A percentile compares a stretch with the other conserved stretches of the same genome.
phyloP scores from a whole-genome alignment of 2,329 filamentous ascomycete genomes.

The Aspergillus calidoustus region DNA sequence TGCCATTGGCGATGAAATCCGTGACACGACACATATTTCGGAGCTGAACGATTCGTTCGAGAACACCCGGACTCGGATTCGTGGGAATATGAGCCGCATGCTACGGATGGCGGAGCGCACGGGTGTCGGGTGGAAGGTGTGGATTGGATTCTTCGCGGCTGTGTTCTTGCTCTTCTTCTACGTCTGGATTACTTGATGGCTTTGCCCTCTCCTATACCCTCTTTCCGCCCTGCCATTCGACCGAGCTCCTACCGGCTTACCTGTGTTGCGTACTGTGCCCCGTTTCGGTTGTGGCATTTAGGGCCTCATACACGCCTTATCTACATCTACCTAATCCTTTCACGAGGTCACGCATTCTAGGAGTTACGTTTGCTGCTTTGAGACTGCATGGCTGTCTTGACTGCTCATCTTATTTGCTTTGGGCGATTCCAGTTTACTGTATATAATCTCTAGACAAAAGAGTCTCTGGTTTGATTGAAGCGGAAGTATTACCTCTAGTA shows the following conservation, averaged over 20 bases:
- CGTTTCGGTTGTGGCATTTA: neutral
- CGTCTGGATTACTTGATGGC: slow-evolving; percentile 79
- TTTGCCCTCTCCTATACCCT: neutral
- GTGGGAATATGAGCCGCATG: slow-evolving; percentile 97
- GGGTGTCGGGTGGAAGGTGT: slow-evolving; percentile 94
- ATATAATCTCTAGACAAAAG: slow-evolving; percentile 10
- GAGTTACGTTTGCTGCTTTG: neutral
- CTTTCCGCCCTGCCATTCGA: neutral
- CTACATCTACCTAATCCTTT: slow-evolving; percentile 2
- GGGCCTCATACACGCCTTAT: neutral
- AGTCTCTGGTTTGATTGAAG: neutral
- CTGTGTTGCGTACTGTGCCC: neutral
- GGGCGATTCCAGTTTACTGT: neutral
- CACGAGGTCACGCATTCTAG: slow-evolving; percentile 8
- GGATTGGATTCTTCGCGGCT: slow-evolving; percentile 84
- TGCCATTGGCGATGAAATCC: slow-evolving; percentile 93
- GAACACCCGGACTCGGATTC: slow-evolving; percentile 75
- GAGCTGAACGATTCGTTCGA: slow-evolving; percentile 98
- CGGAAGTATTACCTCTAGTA: too few relatives aligned
- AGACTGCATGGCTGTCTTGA: neutral
- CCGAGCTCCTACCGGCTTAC: neutral
- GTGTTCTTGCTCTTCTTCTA: slow-evolving; percentile 85
- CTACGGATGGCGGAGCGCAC: slow-evolving; percentile 91
- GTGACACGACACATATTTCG: slow-evolving; percentile 82
- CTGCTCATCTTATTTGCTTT: neutral